A percentile compares a stretch with the other conserved stretches of the same genome.
These are phyloP conservation scores for Nannochloris sp. DNA, from an alignment of 139 green algal species.

Conservation along the genomic window DNA sequence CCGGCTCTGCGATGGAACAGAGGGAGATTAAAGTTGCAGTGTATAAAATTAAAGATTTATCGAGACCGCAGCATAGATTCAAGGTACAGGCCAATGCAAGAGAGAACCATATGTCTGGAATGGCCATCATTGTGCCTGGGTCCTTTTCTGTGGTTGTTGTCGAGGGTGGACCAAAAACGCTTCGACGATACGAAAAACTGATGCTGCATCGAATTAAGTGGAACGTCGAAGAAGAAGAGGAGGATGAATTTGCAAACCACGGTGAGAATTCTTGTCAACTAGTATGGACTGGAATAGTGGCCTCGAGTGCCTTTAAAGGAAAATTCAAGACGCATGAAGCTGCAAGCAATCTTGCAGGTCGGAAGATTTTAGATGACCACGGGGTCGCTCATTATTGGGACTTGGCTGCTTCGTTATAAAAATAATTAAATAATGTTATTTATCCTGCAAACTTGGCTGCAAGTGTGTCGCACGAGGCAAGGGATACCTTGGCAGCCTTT, in stretches of 20 bases:
- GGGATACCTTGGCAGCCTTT: constrained; percentile 17
- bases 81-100: constrained; percentile 91
- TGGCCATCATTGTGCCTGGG: constrained; percentile 3
- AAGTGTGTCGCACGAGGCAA: constrained; percentile 20
- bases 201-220: constrained; percentile 95
- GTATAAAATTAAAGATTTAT: constrained; percentile 39
- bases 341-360: constrained; percentile 26
- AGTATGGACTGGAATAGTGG: constrained; percentile 64
- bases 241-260: constrained; percentile 17
- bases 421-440: constrained; percentile 16
- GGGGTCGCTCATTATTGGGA: constrained; percentile 83
- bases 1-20: constrained; percentile 18
- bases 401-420: constrained; percentile 37
- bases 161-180: constrained; percentile 63
- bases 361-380: constrained; percentile 39
- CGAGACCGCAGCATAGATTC: constrained; percentile 57
- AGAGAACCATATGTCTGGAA: constrained; percentile 46
- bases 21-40: constrained; percentile 20
- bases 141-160: constrained; percentile 71
- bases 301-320: constrained; percentile 43
- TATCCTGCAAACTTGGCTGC: background rate
- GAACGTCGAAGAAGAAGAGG: constrained; percentile 47
- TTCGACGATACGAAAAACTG: constrained; percentile 79
- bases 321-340: constrained; percentile 51
- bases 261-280: constrained; percentile 43